Base-by-base conservation (phyloP, 2,329 filamentous ascomycete genomes). In the Xylaria sp. region DNA sequence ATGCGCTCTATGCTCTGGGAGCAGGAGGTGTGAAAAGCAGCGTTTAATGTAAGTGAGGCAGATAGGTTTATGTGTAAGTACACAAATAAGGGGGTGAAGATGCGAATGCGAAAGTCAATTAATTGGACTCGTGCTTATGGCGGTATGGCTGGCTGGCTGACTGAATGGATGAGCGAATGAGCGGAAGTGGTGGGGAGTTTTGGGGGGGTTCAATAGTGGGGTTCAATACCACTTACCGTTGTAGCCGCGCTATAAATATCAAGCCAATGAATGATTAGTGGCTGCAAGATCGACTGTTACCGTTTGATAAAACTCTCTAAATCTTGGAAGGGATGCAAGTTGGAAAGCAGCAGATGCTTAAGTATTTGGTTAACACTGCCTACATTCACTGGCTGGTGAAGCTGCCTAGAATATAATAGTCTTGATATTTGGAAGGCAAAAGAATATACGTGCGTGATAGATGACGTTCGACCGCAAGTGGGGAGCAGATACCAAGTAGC, bases 241-340 rank as follows among this genome's bases (percentile, higher is more conserved):
- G 54, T 44, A 36, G 44, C 31, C 23, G 60, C 40, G 51, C 64
- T 62, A 66, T 49, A 62, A 62, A 66, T 66, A 61, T 46, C 63
- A 48, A 56, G 63, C 63, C 57, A 65, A 65, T 59, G 17, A 56
- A 51, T 23, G 4, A 33, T 6, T 17, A 17, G 28, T 2, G 31
- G 23, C 3, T 36, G 28, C 6, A 36, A 3, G 31, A 11, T 58
- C 6, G 36, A 42, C 36, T 26, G 23, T 58, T 31, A 11, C 26
- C 9, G 7, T 33, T 23, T 31, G 44, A 48, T 26, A 17, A 23
- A 48, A 13, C 44, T 5, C 20, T 48, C 20, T 4, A 48, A 23
- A 26, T 48, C 4, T 48, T 48, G 9, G 20, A 11, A 20, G n/a
- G 44, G n/a, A 10, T 20, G n/a, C 11, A 11, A 20, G n/a, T 46